Percentiles rank a stretch among this genome's conserved stretches.
Evolutionary conservation across 306 rosid genomes (phyloP).

Genomic region (Trichosanthes cucumerina): DNA sequence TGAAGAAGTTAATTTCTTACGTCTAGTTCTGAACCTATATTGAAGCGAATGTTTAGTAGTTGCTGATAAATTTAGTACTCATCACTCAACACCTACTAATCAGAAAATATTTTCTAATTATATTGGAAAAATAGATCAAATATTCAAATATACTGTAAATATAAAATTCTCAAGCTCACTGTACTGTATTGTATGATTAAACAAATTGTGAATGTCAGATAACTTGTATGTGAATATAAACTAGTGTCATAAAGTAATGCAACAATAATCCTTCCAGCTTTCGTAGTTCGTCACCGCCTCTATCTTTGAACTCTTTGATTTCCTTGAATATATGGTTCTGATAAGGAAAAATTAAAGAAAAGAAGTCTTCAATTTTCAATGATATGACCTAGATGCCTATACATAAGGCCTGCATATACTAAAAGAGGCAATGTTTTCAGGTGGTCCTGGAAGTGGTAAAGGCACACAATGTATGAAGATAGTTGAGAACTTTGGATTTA

Average conservation of each 20-base stretch:
- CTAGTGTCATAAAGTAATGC: neutral
- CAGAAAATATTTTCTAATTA: neutral
- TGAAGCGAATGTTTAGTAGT: neutral
- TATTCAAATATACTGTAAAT: neutral
- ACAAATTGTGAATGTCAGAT: neutral
- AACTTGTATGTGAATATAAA: neutral
- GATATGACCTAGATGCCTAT: neutral
- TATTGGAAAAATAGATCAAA: neutral
- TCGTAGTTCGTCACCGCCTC: neutral
- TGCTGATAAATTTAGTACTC: neutral
- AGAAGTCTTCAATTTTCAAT: neutral
- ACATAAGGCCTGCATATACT: neutral
- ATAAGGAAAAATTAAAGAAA: neutral
- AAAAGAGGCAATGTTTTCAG: conserved; percentile 23
- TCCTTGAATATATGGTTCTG: neutral
- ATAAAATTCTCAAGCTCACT: neutral
- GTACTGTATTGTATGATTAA: neutral
- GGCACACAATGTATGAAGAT: conserved; percentile 88
- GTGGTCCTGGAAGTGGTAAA: conserved; percentile 96
- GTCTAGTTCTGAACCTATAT: neutral
- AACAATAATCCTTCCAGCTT: neutral
- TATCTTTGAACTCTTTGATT: neutral
- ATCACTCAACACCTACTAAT: neutral
- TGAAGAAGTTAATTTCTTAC: neutral
- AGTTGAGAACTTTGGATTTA: conserved; percentile 68